Base-by-base conservation (phyloP, 345 rosid species). In the Bruguiera parviflora region DNA sequence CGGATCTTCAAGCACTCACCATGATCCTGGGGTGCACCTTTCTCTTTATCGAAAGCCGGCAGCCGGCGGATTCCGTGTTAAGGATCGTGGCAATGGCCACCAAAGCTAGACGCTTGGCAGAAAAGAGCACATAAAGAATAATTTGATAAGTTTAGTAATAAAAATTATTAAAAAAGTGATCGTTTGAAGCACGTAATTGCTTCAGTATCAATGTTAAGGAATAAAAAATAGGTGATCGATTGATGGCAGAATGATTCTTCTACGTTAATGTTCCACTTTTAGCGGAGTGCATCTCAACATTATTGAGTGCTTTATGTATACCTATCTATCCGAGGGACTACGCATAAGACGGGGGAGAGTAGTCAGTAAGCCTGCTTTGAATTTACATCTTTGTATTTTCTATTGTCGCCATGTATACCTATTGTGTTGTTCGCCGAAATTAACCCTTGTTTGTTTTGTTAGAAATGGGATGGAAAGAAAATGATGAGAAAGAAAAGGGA, bases 1-100 rank as follows among this genome's bases (percentile, higher is more conserved):
- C 79, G 80, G 88, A 27, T 84, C 96, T 60, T 71, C 88, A 1
- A 85, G 85, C 71, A 78, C 75, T 64, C 89, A 87, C 78, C 87
- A 88, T 53, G 90, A 91, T 72, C 97, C 98, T 29, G 97, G 98
- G 2, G 89, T 89, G 52, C 98, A 87, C 75, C 83, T 88, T 46
- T 35, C 82, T 31, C 72, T 89, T 57, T 72, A 74, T 6, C 66
- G 83, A 61, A 95, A 86, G 71, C 89, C 92, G 47, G 66, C 79
- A 31, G 78, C 75, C 39, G 73, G 60, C 2, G 92, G 83, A 58
- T 72, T 78, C 71, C 72, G 74, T 68, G 68, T 80, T 64, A 83
- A 78, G 77, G 92, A 87, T 22, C 77, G 70, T 16, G 75, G 74
- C 75, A 78, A 78, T 67, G 87, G 80, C 25, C 61, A 74, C 71